These are phyloP conservation scores for Juglanconis oblonga DNA, from an alignment of 2,329 filamentous ascomycete genomes.

Conservation along the genomic window DNA sequence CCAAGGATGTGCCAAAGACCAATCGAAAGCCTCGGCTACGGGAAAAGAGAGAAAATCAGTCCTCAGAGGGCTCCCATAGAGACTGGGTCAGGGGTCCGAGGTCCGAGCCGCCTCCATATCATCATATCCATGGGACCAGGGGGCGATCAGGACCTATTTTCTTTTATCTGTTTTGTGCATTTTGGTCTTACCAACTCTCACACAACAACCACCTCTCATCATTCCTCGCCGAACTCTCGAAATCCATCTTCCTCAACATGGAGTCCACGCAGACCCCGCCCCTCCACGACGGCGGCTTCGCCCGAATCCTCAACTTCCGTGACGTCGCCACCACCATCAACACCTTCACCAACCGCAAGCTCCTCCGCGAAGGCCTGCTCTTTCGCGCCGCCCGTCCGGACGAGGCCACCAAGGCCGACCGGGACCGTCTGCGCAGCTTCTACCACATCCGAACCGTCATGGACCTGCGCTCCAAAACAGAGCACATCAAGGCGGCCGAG, in stretches of 20 bases:
- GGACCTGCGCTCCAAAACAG: constrained; percentile 78
- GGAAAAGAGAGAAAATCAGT: too few species aligned
- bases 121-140: too few species aligned
- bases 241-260: background rate
- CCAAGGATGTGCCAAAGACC: too few species aligned
- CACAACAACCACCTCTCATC: too few species aligned
- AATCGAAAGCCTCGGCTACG: too few species aligned
- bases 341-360: constrained; percentile 39
- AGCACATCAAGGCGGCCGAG: constrained; percentile 66
- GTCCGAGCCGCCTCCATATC: too few species aligned
- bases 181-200: too few species aligned
- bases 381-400: constrained; percentile 72
- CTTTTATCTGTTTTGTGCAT: too few species aligned
- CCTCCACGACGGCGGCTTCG: constrained; percentile 33
- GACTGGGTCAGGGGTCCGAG: too few species aligned
- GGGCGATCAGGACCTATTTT: too few species aligned
- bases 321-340: constrained; percentile 72
- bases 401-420: constrained; percentile 67
- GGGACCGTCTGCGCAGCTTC: constrained; percentile 53
- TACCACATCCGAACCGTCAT: constrained; percentile 70
- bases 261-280: background rate
- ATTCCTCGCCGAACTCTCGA: too few species aligned
- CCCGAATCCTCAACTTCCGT: constrained; percentile 70
- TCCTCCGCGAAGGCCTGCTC: constrained; percentile 60
- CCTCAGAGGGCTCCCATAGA: too few species aligned